Percentiles rank a stretch among this genome's conserved stretches.
phyloP scores from a whole-genome alignment of 306 rosid genomes.

The Quillaja saponaria region DNA sequence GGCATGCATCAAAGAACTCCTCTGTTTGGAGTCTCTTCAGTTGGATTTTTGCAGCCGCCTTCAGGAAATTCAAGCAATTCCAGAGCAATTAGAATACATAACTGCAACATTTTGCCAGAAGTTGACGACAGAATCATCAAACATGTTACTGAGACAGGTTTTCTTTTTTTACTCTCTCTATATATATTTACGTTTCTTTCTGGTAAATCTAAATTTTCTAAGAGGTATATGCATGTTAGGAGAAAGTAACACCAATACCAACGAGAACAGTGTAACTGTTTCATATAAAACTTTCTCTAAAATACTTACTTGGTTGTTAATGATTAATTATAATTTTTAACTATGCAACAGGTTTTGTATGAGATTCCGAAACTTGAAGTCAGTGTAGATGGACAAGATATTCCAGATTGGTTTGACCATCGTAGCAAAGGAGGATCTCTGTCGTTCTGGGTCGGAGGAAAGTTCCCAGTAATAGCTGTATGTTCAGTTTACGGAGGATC shows the following conservation, averaged over 20 bases:
- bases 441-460: conserved; percentile 23
- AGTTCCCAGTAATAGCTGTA: conserved; percentile 9
- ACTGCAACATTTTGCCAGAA: neutral
- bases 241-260: too few relatives aligned
- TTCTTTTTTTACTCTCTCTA: neutral
- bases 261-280: too few relatives aligned
- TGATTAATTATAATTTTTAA: too few relatives aligned
- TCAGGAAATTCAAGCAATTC: conserved; percentile 20
- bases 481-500: neutral
- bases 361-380: neutral
- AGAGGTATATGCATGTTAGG: too few relatives aligned
- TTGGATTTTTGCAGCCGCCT: neutral
- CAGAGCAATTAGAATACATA: neutral
- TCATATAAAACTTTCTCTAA: too few relatives aligned
- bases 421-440: neutral
- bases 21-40: fast-evolving
- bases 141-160: conserved; percentile 25
- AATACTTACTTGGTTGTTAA: too few relatives aligned
- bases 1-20: conserved; percentile 1
- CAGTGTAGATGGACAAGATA: neutral
- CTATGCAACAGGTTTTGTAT: neutral
- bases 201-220: too few relatives aligned
- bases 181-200: too few relatives aligned
- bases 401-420: conserved; percentile 22
- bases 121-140: neutral